These are phyloP conservation scores for Telopea speciosissima DNA, from an alignment of 177 flowering plant genomes.

Conservation along the genomic window DNA sequence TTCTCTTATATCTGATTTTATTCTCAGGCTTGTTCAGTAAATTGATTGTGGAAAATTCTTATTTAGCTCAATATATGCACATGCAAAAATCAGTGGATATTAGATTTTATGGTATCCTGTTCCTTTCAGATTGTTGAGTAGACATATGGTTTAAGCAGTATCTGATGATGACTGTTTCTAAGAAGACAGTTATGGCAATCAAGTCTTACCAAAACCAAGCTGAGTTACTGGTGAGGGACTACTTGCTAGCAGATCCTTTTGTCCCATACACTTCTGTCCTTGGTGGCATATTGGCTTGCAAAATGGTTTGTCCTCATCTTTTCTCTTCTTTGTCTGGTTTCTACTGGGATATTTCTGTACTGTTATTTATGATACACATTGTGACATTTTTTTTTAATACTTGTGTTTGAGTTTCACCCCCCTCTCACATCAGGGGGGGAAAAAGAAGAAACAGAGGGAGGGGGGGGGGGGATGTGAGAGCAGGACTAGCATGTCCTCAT, in stretches of 20 bases:
- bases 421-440: neutral
- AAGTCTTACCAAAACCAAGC: constrained; percentile 75
- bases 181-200: constrained; percentile 40
- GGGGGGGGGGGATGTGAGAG: neutral
- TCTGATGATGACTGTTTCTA: constrained; percentile 27
- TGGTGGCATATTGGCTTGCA: constrained; percentile 66
- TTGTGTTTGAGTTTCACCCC: neutral
- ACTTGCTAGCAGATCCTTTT: constrained; percentile 64
- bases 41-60: neutral
- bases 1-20: neutral
- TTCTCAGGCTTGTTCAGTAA: neutral
- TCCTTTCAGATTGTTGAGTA: constrained; percentile 10
- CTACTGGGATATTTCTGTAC: constrained; percentile 38
- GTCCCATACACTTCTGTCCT: constrained; percentile 78
- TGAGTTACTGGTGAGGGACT: constrained; percentile 48
- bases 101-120: constrained; percentile 3
- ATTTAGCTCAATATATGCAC: neutral
- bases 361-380: neutral
- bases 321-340: neutral
- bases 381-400: too few species aligned
- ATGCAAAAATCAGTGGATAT: neutral
- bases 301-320: constrained; percentile 43
- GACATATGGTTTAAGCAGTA: constrained; percentile 16
- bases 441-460: too few species aligned
- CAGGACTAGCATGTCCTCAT: neutral